Evolutionary conservation across 305 asterid genomes (phyloP), one percentile per base, ranked within the genome.

Genomic region (Fraxinus albicans): DNA sequence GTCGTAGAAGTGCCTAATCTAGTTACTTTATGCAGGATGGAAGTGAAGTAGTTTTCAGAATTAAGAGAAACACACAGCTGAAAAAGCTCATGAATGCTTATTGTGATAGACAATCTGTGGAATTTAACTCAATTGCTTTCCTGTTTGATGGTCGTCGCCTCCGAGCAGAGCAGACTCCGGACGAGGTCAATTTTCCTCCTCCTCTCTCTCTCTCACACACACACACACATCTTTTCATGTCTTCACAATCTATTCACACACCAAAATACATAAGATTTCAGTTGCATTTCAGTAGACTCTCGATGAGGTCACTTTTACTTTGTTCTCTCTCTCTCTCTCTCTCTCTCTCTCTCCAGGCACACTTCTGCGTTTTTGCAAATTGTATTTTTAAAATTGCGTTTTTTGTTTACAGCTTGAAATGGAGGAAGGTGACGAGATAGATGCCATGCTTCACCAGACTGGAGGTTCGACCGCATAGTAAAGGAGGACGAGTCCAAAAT

Each of bases 351-450:
- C 2, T 0, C 9, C 65, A 53, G 9, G 8, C 23, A n/a, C 25
- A 55, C 25, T n/a, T 36, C 6, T 36, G 8, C 9, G 1, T 25
- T 25, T 25, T 25, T 25, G 27, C 0, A 31, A 31, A 3, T 42
- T 9, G 4, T 17, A 44, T 44, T 44, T 4, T 47, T 13, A 13
- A 19, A 58, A 21, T 58, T 58, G 69, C 5, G 9, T 63, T 21
- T 42, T n/a, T 76, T 19, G 27, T 25, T n/a, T 76, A 19, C 79
- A 76, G 79, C 79, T 76, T 25, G 79, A 76, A 23, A 76, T 76
- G 79, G 79, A 76, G 65, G 79, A 76, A 19, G 79, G 79, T 27
- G 79, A 76, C 8, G 79, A 76, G 63, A 76, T 76, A 19, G 79
- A 76, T 42, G 79, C 79, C 15, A 76, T 76, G 79, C 23, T 76